phyloP scores from a whole-genome alignment of 2,329 filamentous ascomycete species.

The Diaporthe vexans region DNA sequence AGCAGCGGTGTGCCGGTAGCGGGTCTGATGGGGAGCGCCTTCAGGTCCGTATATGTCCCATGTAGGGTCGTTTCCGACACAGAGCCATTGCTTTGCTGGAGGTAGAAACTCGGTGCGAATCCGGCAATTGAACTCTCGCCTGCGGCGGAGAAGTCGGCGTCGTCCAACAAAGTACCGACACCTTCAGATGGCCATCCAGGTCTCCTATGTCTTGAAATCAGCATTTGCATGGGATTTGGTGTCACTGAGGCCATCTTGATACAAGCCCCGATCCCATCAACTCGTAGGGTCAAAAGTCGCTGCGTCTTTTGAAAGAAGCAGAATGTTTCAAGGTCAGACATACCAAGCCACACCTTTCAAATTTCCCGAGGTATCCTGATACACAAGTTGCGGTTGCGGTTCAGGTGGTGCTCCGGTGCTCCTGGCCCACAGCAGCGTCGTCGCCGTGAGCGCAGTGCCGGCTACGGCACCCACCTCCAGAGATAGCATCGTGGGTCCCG shows the following conservation, averaged over 20 bases:
- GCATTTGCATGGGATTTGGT: not conserved
- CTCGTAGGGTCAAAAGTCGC: not conserved
- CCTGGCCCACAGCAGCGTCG: constrained; percentile 16
- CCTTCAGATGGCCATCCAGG: not conserved
- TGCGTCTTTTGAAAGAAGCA: not conserved
- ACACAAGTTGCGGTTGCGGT: constrained; percentile 13
- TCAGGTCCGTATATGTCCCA: not conserved
- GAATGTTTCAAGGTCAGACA: not conserved
- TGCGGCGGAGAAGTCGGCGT: not conserved
- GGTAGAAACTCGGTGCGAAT: not conserved
- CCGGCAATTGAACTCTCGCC: not conserved
- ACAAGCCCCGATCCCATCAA: not conserved
- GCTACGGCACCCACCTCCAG: constrained; percentile 1
- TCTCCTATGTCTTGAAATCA: not conserved
- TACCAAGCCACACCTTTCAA: constrained; percentile 17
- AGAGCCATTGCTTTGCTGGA: constrained; percentile 14
- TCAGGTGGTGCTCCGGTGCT: not conserved
- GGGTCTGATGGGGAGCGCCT: not conserved
- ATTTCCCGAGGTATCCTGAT: constrained; percentile 1
- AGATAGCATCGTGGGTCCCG: constrained; percentile 8
- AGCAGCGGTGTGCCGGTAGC: constrained; percentile 1
- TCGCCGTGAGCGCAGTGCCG: constrained; percentile 17
- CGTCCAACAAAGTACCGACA: not conserved
- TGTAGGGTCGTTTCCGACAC: constrained; percentile 7
- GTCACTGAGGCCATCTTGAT: not conserved